Evolutionary conservation across 2,329 filamentous ascomycete genomes (phyloP).

Genomic region (Xylaria sp.): DNA sequence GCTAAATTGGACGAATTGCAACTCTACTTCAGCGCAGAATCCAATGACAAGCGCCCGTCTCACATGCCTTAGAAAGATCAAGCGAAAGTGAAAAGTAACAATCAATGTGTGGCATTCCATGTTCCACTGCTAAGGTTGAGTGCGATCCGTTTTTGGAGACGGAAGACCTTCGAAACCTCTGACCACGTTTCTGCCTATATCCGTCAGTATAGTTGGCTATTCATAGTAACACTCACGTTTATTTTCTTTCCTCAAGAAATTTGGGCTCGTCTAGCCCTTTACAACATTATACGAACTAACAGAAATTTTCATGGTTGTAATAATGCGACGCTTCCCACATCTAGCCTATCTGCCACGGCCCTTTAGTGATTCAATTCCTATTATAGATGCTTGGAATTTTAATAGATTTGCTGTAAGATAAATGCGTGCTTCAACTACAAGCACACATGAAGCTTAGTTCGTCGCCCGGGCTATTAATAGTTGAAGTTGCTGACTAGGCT

Average conservation of each 20-base stretch:
- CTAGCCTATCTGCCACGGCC: not conserved
- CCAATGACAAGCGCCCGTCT: not conserved
- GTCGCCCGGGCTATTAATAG: conserved; percentile 17
- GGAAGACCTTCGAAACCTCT: conserved; percentile 12
- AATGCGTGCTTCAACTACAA: not conserved
- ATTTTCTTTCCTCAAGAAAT: not conserved
- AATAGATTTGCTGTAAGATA: not conserved
- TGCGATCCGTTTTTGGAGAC: conserved; percentile 18
- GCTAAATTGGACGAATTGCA: conserved; percentile 20
- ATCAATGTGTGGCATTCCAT: not conserved
- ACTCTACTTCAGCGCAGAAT: not conserved
- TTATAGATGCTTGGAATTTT: not conserved
- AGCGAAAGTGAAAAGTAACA: not conserved
- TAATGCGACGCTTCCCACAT: not conserved
- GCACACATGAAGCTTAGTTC: not conserved
- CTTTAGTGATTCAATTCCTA: not conserved
- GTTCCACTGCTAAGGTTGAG: not conserved
- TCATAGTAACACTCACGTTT: conserved; percentile 27
- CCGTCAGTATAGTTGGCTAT: conserved; percentile 19
- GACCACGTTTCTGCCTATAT: conserved; percentile 24
- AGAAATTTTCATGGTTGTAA: conserved; percentile 3
- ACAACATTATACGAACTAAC: conserved; percentile 3
- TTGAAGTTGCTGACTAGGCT: not conserved
- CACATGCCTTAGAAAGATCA: not conserved
- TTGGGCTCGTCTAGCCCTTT: conserved; percentile 22